Evolutionary conservation across 106 monocot species (phyloP), one percentile per base, ranked within the genome.

Genomic region (Amphibolis antarctica): DNA sequence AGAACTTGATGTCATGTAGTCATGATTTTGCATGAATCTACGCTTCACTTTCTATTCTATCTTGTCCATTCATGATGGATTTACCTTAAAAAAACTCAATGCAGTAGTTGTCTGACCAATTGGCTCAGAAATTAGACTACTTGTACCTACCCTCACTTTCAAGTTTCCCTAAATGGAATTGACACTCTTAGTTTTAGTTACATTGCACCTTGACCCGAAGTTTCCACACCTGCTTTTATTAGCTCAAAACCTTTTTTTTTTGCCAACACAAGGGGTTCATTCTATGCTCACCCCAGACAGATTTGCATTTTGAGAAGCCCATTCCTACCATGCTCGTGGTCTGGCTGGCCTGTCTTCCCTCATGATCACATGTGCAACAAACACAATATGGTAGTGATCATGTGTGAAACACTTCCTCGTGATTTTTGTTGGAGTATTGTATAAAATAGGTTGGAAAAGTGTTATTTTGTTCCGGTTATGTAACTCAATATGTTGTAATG

Each of bases 251-350:
- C n/a, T n/a, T 2, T 22, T 54, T 54, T 54, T 22, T 54, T 54
- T 54, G n/a, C 54, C 54, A 54, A 54, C 23, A 54, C 54, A 20
- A 54, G 21, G 23, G 11, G n/a, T 54, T 54, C 54, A 54, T 54
- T 54, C 23, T 54, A 54, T 54, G 54, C n/a, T 54, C 21, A 54
- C 54, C 54, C 54, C 54, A 24, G 54, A 2, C n/a, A 10, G n/a
- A 24, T 22, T 54, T 10, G 54, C n/a, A 22, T 54, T 54, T 54
- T 54, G 54, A 11, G 54, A 54, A 54, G n/a, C 54, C 54, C 23
- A 22, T 54, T 54, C 54, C 54, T 11, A 54, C 54, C n/a, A 22
- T 24, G 54, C 54, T 54, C 54, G 23, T n/a, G n/a, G n/a, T 11
- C n/a, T 10, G n/a, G 22, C n/a, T 54, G 54, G 54, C 22, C n/a